Evolutionary conservation across 2,329 filamentous ascomycete species (phyloP).

Genomic region (Aspergillus luchuensis): DNA sequence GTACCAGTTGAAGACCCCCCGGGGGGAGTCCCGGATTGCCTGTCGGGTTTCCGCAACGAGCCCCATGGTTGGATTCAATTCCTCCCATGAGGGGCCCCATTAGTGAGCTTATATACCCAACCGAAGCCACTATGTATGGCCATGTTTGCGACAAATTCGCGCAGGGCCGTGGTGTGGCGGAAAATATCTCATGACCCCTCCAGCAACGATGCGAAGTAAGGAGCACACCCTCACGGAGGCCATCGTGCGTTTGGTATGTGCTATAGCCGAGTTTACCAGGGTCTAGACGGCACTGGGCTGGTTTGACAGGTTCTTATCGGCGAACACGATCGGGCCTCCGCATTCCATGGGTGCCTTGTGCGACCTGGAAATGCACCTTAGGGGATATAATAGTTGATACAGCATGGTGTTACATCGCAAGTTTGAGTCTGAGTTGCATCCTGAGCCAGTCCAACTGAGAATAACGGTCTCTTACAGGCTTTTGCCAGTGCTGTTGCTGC

Average conservation of each 20-base stretch:
- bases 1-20: constrained; percentile 25
- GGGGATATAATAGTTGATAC: neutral
- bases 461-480: too few relatives aligned
- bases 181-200: neutral
- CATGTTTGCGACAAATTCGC: neutral
- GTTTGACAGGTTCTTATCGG: neutral
- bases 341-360: neutral
- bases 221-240: neutral
- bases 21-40: constrained; percentile 22
- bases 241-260: neutral
- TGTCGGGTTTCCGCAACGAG: constrained; percentile 22
- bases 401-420: neutral
- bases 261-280: neutral
- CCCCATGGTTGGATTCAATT: constrained; percentile 17
- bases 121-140: neutral
- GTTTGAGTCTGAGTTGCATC: too few relatives aligned
- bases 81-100: neutral
- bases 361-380: neutral
- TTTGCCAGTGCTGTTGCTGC: too few relatives aligned
- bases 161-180: neutral
- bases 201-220: neutral
- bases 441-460: too few relatives aligned
- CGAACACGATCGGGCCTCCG: neutral
- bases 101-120: neutral
- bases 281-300: neutral